These are phyloP conservation scores for Solanum chaucha DNA, from an alignment of 257 asterid species.

Conservation along the genomic window DNA sequence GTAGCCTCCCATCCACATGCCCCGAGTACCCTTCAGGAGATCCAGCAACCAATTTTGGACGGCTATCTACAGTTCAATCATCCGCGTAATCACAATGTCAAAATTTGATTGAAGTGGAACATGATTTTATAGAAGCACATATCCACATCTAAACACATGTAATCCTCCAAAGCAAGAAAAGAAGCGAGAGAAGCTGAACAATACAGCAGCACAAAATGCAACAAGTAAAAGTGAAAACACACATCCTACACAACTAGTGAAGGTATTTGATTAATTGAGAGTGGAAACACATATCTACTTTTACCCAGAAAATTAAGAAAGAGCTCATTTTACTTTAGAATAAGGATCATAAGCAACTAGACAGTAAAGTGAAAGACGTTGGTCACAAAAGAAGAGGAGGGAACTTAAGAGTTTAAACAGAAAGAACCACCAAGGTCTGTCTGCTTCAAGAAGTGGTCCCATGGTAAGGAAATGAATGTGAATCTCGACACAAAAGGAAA, in stretches of 20 bases:
- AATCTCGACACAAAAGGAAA: not conserved
- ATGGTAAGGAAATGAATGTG: not conserved
- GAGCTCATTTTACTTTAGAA: not conserved
- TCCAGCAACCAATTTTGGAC: conserved; percentile 83
- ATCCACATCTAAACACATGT: not conserved
- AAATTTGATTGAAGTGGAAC: not conserved
- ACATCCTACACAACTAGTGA: not conserved
- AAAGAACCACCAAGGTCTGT: not conserved
- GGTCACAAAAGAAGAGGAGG: not conserved
- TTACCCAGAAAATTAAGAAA: not conserved
- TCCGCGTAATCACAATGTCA: not conserved
- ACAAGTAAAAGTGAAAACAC: not conserved
- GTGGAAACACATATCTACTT: not conserved
- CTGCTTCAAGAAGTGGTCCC: not conserved
- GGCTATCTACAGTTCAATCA: conserved; percentile 49
- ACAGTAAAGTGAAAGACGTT: not conserved
- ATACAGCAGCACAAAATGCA: not conserved
- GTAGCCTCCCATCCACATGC: conserved; percentile 83
- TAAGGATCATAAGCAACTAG: not conserved
- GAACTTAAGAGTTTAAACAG: not conserved
- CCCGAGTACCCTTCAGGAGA: conserved; percentile 88
- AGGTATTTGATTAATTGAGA: not conserved
- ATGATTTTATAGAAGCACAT: not conserved
- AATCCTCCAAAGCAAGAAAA: not conserved
- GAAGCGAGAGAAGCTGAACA: not conserved